These are phyloP conservation scores for Hanseniaspora guilliermondii DNA, from an alignment of 805 yeast species.

Conservation along the genomic window DNA sequence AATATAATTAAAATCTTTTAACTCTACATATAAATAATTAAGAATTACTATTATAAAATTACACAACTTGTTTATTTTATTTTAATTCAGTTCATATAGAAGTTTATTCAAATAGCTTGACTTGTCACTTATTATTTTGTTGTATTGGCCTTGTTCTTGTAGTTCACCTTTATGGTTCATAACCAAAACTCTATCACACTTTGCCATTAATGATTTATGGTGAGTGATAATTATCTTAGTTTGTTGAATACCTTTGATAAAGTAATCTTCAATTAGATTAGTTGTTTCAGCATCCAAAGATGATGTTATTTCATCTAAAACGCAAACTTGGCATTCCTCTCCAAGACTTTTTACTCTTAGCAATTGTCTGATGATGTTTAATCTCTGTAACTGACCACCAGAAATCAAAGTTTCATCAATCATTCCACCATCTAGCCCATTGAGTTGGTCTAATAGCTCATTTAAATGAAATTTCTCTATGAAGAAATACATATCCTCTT, in stretches of 20 bases:
- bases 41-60: background rate
- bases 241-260: slow-evolving; percentile 25
- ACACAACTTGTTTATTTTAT: background rate
- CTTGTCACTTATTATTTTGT: slow-evolving; percentile 19
- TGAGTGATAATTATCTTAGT: slow-evolving; percentile 59
- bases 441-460: slow-evolving; percentile 42
- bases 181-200: slow-evolving; percentile 40
- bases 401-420: slow-evolving; percentile 50
- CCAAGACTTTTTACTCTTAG: slow-evolving; percentile 46
- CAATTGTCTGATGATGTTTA: slow-evolving; percentile 74
- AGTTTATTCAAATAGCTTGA: slow-evolving; percentile 7
- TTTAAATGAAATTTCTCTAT: slow-evolving; percentile 39
- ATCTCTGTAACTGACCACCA: slow-evolving; percentile 83
- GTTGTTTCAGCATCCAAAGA: slow-evolving; percentile 64
- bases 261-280: slow-evolving; percentile 36
- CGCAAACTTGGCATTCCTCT: slow-evolving; percentile 30
- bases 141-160: slow-evolving; percentile 34
- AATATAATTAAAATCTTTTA: too few species aligned
- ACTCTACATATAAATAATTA: too few species aligned
- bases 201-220: slow-evolving; percentile 49
- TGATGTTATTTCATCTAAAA: slow-evolving; percentile 82
- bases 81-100: background rate
- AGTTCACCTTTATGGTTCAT: slow-evolving; percentile 38
- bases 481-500: slow-evolving; percentile 29
- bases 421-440: slow-evolving; percentile 46